Percentiles rank a stretch among this genome's conserved stretches.
Conservation (phyloP, 805 yeast genomes). For the Suhomyces tanzawaensis region DNA sequence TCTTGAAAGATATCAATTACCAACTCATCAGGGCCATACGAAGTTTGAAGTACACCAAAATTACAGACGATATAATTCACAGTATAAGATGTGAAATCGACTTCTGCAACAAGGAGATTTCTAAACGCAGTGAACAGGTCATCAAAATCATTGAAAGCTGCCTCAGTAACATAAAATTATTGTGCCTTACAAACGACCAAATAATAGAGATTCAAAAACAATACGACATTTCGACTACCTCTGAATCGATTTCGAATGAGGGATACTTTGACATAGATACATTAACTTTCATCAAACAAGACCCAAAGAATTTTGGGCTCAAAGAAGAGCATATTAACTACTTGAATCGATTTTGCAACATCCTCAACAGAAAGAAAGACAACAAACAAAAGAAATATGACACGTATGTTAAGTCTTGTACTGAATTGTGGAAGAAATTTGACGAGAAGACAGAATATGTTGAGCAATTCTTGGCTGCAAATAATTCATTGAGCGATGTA, state of each 20-base stretch:
- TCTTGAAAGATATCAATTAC: slow-evolving; percentile 30
- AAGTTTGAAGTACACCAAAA: slow-evolving; percentile 33
- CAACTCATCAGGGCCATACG: slow-evolving; percentile 36
- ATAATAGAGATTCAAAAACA: slow-evolving; percentile 32
- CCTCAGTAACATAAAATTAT: slow-evolving; percentile 22
- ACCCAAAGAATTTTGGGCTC: slow-evolving; percentile 41
- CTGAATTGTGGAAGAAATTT: slow-evolving; percentile 54
- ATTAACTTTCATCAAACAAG: slow-evolving; percentile 29
- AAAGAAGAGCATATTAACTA: slow-evolving; percentile 33
- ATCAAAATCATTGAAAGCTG: slow-evolving; percentile 22
- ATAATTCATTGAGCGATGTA: slow-evolving; percentile 45
- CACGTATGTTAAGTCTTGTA: slow-evolving; percentile 39
- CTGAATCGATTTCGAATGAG: slow-evolving; percentile 15
- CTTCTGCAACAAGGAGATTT: slow-evolving; percentile 24
- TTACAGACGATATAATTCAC: slow-evolving; percentile 28
- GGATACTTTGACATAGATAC: slow-evolving; percentile 40
- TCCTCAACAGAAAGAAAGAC: slow-evolving; percentile 31
- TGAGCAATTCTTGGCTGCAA: slow-evolving; percentile 42
- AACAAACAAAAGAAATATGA: slow-evolving; percentile 37
- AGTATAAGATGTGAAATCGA: slow-evolving; percentile 25
- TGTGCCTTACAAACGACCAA: slow-evolving; percentile 34
- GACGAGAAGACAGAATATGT: slow-evolving; percentile 44
- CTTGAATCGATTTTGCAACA: slow-evolving; percentile 27
- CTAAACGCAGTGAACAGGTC: slow-evolving; percentile 22
- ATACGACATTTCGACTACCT: slow-evolving; percentile 4